Evolutionary conservation across 225 moss, liverwort and hornwort genomes (phyloP).

Genomic region (Lunularia cruciata): DNA sequence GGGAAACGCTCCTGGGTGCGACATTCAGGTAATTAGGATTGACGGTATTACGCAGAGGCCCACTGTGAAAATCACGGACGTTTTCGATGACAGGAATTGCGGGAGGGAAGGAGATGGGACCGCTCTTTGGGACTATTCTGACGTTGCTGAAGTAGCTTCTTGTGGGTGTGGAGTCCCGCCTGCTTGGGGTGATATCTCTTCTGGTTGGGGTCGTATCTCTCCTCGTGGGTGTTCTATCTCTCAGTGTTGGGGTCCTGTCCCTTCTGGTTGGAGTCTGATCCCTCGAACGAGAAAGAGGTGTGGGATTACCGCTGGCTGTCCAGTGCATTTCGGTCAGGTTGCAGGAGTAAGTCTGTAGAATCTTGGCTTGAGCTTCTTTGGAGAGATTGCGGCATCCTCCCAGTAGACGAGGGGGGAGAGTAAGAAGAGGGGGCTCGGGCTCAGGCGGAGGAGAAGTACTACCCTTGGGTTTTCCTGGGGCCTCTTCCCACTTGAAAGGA

Average conservation of each 20-base stretch:
- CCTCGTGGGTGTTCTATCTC: conserved; percentile 34
- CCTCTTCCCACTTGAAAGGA: conserved; percentile 86
- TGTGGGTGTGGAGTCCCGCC: conserved; percentile 39
- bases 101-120: conserved; percentile 32
- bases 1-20: conserved; percentile 32
- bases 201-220: conserved; percentile 28
- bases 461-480: conserved; percentile 70
- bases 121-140: conserved; percentile 32
- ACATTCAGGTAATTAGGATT: conserved; percentile 44
- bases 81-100: conserved; percentile 22
- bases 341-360: conserved; percentile 40
- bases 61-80: conserved; percentile 41
- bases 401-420: conserved; percentile 43
- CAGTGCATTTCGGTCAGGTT: conserved; percentile 45
- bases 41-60: conserved; percentile 42
- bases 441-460: conserved; percentile 20
- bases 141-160: conserved; percentile 31
- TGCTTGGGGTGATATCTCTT: conserved; percentile 36
- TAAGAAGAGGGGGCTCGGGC: conserved; percentile 27
- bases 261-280: conserved; percentile 40
- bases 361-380: conserved; percentile 48
- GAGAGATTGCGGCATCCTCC: conserved; percentile 45
- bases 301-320: conserved; percentile 44
- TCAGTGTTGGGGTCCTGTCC: conserved; percentile 41
- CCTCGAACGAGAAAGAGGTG: conserved; percentile 41